Percentiles rank a stretch among this genome's conserved stretches.
Conservation (phyloP, 1,284 basidiomycete genomes). For the Naganishia cerealis region DNA sequence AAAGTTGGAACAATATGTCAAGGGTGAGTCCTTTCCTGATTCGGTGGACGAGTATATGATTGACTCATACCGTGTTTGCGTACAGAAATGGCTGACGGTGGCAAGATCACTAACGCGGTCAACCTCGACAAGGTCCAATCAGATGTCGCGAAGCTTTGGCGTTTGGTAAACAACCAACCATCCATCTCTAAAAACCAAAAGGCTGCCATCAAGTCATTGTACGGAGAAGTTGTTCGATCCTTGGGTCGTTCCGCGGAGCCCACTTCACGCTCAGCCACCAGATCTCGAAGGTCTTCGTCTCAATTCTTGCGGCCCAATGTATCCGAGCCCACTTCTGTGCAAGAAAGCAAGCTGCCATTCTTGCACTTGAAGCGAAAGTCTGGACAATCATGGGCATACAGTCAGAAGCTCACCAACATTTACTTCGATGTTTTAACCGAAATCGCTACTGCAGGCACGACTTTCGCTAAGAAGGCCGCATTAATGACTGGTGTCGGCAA, state of each 20-base stretch:
- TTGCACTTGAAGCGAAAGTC: constrained; percentile 96
- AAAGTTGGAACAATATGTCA: constrained; percentile 95
- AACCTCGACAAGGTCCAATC: constrained; percentile 97
- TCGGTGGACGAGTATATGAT: background rate
- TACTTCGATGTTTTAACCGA: constrained; percentile 96
- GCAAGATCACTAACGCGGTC: constrained; percentile 73
- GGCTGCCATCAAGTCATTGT: constrained; percentile 92
- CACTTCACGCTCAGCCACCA: constrained; percentile 59
- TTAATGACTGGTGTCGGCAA: constrained; percentile 96
- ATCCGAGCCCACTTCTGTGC: constrained; percentile 68
- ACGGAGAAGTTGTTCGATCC: constrained; percentile 83
- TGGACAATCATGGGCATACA: constrained; percentile 94
- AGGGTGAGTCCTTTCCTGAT: constrained; percentile 51
- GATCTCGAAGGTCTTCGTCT: constrained; percentile 81
- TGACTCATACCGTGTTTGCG: background rate
- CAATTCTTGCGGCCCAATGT: constrained; percentile 88
- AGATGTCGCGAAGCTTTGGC: constrained; percentile 93
- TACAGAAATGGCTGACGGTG: constrained; percentile 89
- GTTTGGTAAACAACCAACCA: constrained; percentile 92
- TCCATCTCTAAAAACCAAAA: constrained; percentile 96
- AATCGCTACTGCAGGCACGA: constrained; percentile 95
- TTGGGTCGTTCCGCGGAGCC: constrained; percentile 68
- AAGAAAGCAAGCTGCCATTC: constrained; percentile 87
- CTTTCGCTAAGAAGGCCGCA: constrained; percentile 98
- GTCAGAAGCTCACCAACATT: constrained; percentile 89